These are phyloP conservation scores for Leccinum solheimii DNA, from an alignment of 1,284 basidiomycete species.

Conservation along the genomic window DNA sequence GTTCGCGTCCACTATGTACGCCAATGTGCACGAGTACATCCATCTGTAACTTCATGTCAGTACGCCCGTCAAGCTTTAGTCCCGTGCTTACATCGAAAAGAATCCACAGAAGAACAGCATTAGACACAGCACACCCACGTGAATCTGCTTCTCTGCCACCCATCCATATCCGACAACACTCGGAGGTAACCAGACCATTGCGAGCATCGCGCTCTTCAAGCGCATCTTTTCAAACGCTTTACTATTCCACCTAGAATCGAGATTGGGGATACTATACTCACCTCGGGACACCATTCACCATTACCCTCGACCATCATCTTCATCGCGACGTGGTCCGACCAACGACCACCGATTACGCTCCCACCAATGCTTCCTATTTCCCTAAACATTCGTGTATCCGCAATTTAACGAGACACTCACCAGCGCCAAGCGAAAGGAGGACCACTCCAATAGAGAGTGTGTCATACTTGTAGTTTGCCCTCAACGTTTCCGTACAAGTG, in stretches of 20 bases:
- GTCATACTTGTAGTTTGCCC: slow-evolving; percentile 63
- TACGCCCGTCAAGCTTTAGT: slow-evolving; percentile 11
- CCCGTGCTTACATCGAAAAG: slow-evolving; percentile 58
- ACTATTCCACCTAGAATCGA: slow-evolving; percentile 1
- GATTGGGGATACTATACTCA: slow-evolving; percentile 34
- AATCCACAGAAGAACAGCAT: slow-evolving; percentile 69
- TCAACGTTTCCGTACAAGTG: slow-evolving; percentile 71
- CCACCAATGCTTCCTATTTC: slow-evolving; percentile 63
- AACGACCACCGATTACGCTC: slow-evolving; percentile 73
- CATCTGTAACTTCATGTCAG: slow-evolving; percentile 44
- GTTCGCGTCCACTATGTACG: slow-evolving; percentile 80
- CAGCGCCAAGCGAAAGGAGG: slow-evolving; percentile 71
- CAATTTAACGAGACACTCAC: slow-evolving; percentile 37
- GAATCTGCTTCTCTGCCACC: slow-evolving; percentile 63
- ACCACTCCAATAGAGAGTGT: slow-evolving; percentile 75
- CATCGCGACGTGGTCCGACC: slow-evolving; percentile 67
- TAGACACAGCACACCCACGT: slow-evolving; percentile 63
- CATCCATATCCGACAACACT: slow-evolving; percentile 75
- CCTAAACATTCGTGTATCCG: slow-evolving; percentile 5
- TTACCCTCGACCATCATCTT: slow-evolving; percentile 59
- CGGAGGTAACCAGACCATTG: slow-evolving; percentile 56
- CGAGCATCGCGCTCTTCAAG: slow-evolving; percentile 59
- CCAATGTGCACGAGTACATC: slow-evolving; percentile 70
- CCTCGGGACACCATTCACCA: slow-evolving; percentile 68
- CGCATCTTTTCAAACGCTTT: slow-evolving; percentile 57